Percentiles rank a stretch among this genome's conserved stretches.
phyloP scores from a whole-genome alignment of 2,329 filamentous ascomycete species.

The Colletotrichum shisoi region DNA sequence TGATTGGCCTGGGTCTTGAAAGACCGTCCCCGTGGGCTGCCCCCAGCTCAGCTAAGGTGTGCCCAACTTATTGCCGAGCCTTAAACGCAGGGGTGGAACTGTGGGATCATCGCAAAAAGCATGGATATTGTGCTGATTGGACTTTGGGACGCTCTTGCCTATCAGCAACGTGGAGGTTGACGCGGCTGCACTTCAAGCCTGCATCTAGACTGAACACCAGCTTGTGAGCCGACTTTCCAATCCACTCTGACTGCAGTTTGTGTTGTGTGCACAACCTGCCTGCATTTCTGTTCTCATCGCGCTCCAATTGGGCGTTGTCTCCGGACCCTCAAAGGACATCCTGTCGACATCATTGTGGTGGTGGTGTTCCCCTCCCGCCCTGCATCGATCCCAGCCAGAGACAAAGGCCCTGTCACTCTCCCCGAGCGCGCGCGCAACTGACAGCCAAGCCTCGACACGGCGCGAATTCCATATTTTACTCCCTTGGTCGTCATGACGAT shows the following conservation, averaged over 20 bases:
- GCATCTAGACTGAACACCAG: conserved; percentile 24
- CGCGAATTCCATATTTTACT: conserved; percentile 27
- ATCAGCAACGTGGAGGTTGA: conserved; percentile 36
- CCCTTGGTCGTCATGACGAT: conserved; percentile 40
- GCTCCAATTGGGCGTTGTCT: neutral
- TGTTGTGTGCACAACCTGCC: neutral
- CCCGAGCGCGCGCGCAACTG: conserved; percentile 12
- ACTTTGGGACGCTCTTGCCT: conserved; percentile 34
- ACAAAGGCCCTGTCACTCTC: conserved; percentile 12
- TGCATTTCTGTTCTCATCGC: neutral
- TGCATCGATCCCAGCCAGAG: conserved; percentile 19
- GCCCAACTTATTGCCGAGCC: conserved; percentile 25
- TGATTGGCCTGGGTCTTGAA: conserved; percentile 8
- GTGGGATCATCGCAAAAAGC: conserved; percentile 35
- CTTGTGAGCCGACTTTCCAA: conserved; percentile 28
- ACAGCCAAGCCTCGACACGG: conserved; percentile 27
- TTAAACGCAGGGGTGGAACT: conserved; percentile 28
- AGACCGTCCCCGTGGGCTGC: conserved; percentile 3
- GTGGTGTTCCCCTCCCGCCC: conserved; percentile 9
- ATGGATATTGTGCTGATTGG: conserved; percentile 29
- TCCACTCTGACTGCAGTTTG: neutral
- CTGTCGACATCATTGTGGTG: neutral
- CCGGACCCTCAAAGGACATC: conserved; percentile 5
- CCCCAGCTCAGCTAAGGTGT: conserved; percentile 15
- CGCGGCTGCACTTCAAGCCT: conserved; percentile 27